Evolutionary conservation across 2,329 filamentous ascomycete genomes (phyloP).

Genomic region (Coccinonectria pachysandricola): DNA sequence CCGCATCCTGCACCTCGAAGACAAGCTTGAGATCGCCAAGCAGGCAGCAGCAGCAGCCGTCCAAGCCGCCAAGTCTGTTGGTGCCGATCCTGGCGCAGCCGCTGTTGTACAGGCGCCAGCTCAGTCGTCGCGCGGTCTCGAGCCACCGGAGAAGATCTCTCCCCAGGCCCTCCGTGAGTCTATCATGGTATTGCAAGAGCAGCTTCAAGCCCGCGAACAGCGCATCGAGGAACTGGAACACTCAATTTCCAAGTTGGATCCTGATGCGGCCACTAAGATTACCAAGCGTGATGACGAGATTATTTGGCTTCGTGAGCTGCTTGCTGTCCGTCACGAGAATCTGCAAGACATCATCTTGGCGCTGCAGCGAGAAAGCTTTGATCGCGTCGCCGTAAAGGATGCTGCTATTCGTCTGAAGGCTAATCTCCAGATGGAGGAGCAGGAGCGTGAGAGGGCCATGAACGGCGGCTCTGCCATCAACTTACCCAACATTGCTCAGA

Average conservation of each 20-base stretch:
- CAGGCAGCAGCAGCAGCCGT: slow-evolving; percentile 77
- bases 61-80: slow-evolving; percentile 56
- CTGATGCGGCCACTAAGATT: slow-evolving; percentile 70
- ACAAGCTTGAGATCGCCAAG: slow-evolving; percentile 83
- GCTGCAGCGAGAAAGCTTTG: slow-evolving; percentile 63
- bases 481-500: slow-evolving; percentile 66
- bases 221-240: slow-evolving; percentile 81
- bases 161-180: slow-evolving; percentile 91
- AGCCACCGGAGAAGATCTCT: slow-evolving; percentile 75
- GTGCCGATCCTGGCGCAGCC: slow-evolving; percentile 26
- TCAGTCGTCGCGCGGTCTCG: slow-evolving; percentile 27
- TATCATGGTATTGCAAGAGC: slow-evolving; percentile 92
- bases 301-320: slow-evolving; percentile 83
- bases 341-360: slow-evolving; percentile 82
- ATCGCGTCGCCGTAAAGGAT: slow-evolving; percentile 72
- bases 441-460: slow-evolving; percentile 80
- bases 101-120: slow-evolving; percentile 14
- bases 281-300: slow-evolving; percentile 92
- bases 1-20: slow-evolving; percentile 73
- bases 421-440: slow-evolving; percentile 95
- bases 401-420: slow-evolving; percentile 87
- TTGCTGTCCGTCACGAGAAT: slow-evolving; percentile 83
- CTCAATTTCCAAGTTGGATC: slow-evolving; percentile 57
- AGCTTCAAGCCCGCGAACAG: slow-evolving; percentile 86
- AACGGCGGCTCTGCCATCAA: slow-evolving; percentile 56